Evolutionary conservation across 139 green algal genomes (phyloP).

Genomic region (Marvania coccoides): DNA sequence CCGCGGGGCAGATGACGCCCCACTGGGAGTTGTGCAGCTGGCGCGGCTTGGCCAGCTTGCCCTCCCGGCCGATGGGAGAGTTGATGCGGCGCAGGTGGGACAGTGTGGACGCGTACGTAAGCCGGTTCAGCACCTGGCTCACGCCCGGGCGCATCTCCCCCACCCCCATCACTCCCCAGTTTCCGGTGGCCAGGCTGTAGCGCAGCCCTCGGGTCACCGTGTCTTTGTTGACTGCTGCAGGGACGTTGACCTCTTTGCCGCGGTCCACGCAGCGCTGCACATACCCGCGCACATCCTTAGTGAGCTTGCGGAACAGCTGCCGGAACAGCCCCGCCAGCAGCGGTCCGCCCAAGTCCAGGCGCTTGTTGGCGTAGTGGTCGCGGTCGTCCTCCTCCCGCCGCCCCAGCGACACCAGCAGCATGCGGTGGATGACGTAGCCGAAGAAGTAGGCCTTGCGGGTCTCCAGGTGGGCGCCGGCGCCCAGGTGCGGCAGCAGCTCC

Average conservation of each 20-base stretch:
- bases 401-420: slow-evolving; percentile 77
- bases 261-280: slow-evolving; percentile 54
- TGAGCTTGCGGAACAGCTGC: slow-evolving; percentile 90
- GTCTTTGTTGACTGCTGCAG: slow-evolving; percentile 77
- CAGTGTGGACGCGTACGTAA: slow-evolving; percentile 93
- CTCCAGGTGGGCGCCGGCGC: slow-evolving; percentile 63
- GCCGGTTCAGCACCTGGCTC: slow-evolving; percentile 89
- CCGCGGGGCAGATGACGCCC: slow-evolving; percentile 95
- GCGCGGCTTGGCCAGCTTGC: slow-evolving; percentile 91
- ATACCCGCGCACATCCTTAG: slow-evolving; percentile 82
- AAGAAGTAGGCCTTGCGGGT: slow-evolving; percentile 72
- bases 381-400: slow-evolving; percentile 81
- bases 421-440: slow-evolving; percentile 61
- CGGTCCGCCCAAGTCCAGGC: slow-evolving; percentile 83
- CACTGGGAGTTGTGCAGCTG: slow-evolving; percentile 99
- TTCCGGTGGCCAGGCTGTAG: slow-evolving; percentile 95
- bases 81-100: slow-evolving; percentile 95
- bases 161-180: slow-evolving; percentile 86
- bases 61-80: slow-evolving; percentile 90
- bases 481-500: slow-evolving; percentile 95
- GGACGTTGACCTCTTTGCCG: slow-evolving; percentile 72
- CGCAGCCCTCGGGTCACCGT: slow-evolving; percentile 89
- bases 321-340: slow-evolving; percentile 81
- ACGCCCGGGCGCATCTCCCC: slow-evolving; percentile 76
- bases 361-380: slow-evolving; percentile 99